Percentiles rank a stretch among this genome's conserved stretches.
phyloP scores from a whole-genome alignment of 2,329 filamentous ascomycete genomes.

The Coniochaeta sp. region DNA sequence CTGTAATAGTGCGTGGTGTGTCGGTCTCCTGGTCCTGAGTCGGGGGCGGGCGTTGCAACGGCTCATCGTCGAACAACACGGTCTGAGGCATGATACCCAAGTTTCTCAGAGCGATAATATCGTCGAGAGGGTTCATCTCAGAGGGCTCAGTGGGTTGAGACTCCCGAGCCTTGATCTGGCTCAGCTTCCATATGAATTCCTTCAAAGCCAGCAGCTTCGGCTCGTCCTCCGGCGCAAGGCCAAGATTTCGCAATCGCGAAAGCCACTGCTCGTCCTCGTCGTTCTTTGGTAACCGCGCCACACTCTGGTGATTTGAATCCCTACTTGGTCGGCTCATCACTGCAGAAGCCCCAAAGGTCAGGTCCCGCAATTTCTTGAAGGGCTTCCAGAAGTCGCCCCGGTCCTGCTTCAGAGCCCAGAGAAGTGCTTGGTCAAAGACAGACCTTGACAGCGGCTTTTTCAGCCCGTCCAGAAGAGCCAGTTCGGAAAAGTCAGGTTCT shows the following conservation, averaged over 20 bases:
- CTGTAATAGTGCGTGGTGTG: conserved; percentile 69
- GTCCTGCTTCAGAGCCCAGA: conserved; percentile 78
- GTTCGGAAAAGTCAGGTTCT: conserved; percentile 59
- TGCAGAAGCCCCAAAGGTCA: conserved; percentile 59
- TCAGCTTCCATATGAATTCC: conserved; percentile 87
- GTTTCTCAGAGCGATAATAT: conserved; percentile 67
- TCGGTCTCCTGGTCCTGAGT: conserved; percentile 27
- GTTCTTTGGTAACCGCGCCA: conserved; percentile 64
- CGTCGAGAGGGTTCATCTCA: conserved; percentile 47
- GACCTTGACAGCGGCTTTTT: conserved; percentile 74
- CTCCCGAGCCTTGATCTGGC: conserved; percentile 60
- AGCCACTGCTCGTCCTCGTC: conserved; percentile 95
- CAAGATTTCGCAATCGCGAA: conserved; percentile 74
- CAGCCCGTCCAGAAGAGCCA: conserved; percentile 70
- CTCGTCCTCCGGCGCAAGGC: conserved; percentile 77
- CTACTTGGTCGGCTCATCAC: conserved; percentile 47
- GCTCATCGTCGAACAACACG: conserved; percentile 81
- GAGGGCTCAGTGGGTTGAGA: conserved; percentile 25
- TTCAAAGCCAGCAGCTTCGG: conserved; percentile 78
- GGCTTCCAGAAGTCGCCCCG: conserved; percentile 84
- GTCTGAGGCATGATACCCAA: conserved; percentile 78
- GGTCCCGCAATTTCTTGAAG: conserved; percentile 56
- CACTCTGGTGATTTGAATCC: conserved; percentile 48
- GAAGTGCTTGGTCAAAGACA: conserved; percentile 77
- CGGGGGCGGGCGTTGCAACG: conserved; percentile 35